Evolutionary conservation across 202 grass and related monocot species (phyloP).

Genomic region (Setaria italica): DNA sequence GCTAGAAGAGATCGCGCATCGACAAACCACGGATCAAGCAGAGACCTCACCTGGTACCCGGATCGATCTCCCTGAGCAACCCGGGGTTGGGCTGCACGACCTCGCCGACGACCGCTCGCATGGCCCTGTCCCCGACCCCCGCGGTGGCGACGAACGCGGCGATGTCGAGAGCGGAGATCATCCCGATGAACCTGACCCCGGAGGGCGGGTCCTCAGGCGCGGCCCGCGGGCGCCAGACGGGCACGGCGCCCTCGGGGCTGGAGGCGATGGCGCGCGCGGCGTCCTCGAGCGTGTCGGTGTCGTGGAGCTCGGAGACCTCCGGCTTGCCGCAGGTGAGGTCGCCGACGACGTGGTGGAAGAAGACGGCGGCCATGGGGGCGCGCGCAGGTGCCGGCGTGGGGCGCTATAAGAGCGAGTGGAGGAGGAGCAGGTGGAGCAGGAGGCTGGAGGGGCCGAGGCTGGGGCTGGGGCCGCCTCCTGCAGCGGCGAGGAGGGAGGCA

Average conservation of each 20-base stretch:
- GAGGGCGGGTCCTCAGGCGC: constrained; percentile 47
- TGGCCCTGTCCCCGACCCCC: constrained; percentile 52
- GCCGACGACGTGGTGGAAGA: constrained; percentile 93
- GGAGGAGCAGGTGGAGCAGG: constrained; percentile 78
- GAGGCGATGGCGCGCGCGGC: constrained; percentile 72
- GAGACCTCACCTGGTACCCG: constrained; percentile 77
- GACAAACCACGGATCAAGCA: not conserved
- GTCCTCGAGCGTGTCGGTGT: constrained; percentile 70
- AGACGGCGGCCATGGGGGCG: constrained; percentile 66
- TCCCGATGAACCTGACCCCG: constrained; percentile 70
- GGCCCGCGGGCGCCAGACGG: constrained; percentile 61
- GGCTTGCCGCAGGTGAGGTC: constrained; percentile 91
- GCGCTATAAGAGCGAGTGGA: constrained; percentile 85
- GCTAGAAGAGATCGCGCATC: not conserved
- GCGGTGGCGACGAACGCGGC: constrained; percentile 68
- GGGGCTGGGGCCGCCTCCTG: constrained; percentile 26
- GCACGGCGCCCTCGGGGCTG: constrained; percentile 75
- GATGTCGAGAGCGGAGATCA: constrained; percentile 90
- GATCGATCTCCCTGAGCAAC: constrained; percentile 88
- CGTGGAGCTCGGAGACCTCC: constrained; percentile 68
- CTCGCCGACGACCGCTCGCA: constrained; percentile 64
- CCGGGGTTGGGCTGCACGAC: constrained; percentile 62
- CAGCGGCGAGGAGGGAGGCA: constrained; percentile 9
- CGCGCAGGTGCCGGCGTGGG: not conserved
- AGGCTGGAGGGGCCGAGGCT: constrained; percentile 62